These are phyloP conservation scores for Nigrospora oryzae DNA, from an alignment of 2,329 filamentous ascomycete species.

Conservation along the genomic window DNA sequence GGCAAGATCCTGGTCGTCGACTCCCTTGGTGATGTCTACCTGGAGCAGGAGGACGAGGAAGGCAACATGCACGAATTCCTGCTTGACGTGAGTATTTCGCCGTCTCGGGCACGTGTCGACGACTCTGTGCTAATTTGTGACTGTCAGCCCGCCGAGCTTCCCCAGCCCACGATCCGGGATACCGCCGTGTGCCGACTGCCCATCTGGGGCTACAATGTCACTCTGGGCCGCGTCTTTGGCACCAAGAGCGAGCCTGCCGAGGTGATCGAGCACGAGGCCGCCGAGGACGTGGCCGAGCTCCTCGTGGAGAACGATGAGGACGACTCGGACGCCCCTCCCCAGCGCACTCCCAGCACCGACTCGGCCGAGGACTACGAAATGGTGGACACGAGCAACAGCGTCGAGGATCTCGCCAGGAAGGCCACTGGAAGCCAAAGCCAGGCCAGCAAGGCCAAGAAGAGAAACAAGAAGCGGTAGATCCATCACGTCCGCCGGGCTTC, in stretches of 20 bases:
- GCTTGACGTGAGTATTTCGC: slow-evolving; percentile 62
- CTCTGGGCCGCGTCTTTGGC: slow-evolving; percentile 40
- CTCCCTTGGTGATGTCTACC: slow-evolving; percentile 81
- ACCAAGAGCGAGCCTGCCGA: slow-evolving; percentile 17
- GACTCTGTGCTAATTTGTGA: slow-evolving; percentile 10
- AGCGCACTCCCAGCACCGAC: slow-evolving; percentile 46
- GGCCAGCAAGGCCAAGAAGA: slow-evolving; percentile 38
- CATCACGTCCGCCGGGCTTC: too few species aligned
- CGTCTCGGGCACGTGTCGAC: too few species aligned
- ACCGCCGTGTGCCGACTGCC: slow-evolving; percentile 79
- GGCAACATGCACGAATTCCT: slow-evolving; percentile 76
- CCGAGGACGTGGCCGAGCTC: slow-evolving; percentile 26
- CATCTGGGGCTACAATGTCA: slow-evolving; percentile 57
- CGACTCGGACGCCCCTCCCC: slow-evolving; percentile 36
- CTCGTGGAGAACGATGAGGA: slow-evolving; percentile 26
- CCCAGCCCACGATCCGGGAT: slow-evolving; percentile 66
- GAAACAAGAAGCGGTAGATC: slow-evolving; percentile 44
- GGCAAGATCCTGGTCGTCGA: slow-evolving; percentile 93
- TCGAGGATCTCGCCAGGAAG: slow-evolving; percentile 46
- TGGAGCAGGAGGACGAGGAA: slow-evolving; percentile 88
- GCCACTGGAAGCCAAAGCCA: slow-evolving; percentile 35
- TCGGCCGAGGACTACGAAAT: slow-evolving; percentile 56
- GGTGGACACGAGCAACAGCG: slow-evolving; percentile 44
- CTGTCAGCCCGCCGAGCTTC: slow-evolving; percentile 66
- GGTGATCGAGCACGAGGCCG: slow-evolving; percentile 21